A percentile compares a stretch with the other conserved stretches of the same genome.
These are phyloP conservation scores for Amanita exitialis DNA, from an alignment of 768 basidiomycete species.

Conservation along the genomic window DNA sequence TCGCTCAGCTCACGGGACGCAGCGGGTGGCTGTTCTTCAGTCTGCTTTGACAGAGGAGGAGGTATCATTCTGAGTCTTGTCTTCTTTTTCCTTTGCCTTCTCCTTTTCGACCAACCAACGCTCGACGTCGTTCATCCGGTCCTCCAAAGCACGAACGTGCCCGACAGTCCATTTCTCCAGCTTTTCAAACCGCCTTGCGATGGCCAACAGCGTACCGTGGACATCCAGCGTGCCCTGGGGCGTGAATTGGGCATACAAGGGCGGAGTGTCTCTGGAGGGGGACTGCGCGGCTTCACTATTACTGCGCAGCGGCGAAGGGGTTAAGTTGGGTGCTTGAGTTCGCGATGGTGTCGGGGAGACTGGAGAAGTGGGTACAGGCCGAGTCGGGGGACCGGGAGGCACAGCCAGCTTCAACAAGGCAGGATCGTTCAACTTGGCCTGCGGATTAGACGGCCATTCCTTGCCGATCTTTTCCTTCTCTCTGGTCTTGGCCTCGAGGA, in stretches of 20 bases:
- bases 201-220: conserved; percentile 59
- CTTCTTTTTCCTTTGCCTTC: conserved; percentile 58
- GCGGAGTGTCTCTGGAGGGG: conserved; percentile 51
- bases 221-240: conserved; percentile 65
- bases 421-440: conserved; percentile 48
- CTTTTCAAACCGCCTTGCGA: conserved; percentile 80
- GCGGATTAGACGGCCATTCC: conserved; percentile 48
- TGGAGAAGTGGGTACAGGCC: conserved; percentile 49
- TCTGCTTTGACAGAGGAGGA: conserved; percentile 8
- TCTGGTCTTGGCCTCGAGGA: conserved; percentile 60
- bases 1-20: conserved; percentile 35
- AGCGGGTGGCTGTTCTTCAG: conserved; percentile 11
- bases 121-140: conserved; percentile 88
- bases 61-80: conserved; percentile 13
- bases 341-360: conserved; percentile 46
- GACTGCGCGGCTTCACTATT: conserved; percentile 28
- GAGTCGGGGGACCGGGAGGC: conserved; percentile 31
- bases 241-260: conserved; percentile 70
- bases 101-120: conserved; percentile 84
- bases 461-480: conserved; percentile 48
- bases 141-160: conserved; percentile 83
- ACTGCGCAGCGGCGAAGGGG: conserved; percentile 55
- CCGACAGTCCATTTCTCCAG: conserved; percentile 86
- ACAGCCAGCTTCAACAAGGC: conserved; percentile 44
- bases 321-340: conserved; percentile 43